Conservation (phyloP, 2,329 filamentous ascomycete genomes). For the Knoxdaviesia proteae region DNA sequence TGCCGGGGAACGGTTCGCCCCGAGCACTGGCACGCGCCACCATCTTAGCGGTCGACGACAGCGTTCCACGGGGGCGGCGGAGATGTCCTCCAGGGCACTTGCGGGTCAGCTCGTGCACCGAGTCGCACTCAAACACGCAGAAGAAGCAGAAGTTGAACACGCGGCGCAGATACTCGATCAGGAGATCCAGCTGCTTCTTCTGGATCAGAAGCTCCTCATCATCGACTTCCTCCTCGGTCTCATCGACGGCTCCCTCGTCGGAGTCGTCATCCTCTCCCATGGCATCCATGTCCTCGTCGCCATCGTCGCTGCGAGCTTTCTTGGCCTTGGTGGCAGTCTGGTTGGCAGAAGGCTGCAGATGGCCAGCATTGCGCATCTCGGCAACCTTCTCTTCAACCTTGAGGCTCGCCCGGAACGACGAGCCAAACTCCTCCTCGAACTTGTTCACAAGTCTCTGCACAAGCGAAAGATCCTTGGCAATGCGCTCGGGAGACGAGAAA, state of each 20-base stretch:
- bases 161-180: conserved; percentile 88
- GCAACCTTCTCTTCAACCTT: conserved; percentile 80
- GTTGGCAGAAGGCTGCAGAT: conserved; percentile 45
- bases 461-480: conserved; percentile 73
- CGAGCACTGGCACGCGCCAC: conserved; percentile 70
- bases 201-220: conserved; percentile 76
- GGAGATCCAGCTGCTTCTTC: conserved; percentile 90
- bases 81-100: conserved; percentile 97
- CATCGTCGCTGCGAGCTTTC: conserved; percentile 22
- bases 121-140: conserved; percentile 96
- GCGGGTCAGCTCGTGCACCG: conserved; percentile 80
- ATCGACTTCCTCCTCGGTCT: conserved; percentile 51
- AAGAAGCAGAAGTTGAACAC: conserved; percentile 99
- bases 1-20: conserved; percentile 66
- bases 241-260: conserved; percentile 57
- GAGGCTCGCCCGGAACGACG: conserved; percentile 52
- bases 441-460: conserved; percentile 66
- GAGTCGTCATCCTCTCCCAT: conserved; percentile 60
- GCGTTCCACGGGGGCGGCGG: conserved; percentile 67
- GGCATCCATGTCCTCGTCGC: conserved; percentile 36
- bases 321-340: conserved; percentile 38
- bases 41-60: conserved; percentile 63
- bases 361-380: conserved; percentile 53
- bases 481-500: conserved; percentile 81
- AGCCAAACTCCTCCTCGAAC: conserved; percentile 66